Evolutionary conservation across 805 yeast species (phyloP).

Genomic region (Candida ascalaphidarum): DNA sequence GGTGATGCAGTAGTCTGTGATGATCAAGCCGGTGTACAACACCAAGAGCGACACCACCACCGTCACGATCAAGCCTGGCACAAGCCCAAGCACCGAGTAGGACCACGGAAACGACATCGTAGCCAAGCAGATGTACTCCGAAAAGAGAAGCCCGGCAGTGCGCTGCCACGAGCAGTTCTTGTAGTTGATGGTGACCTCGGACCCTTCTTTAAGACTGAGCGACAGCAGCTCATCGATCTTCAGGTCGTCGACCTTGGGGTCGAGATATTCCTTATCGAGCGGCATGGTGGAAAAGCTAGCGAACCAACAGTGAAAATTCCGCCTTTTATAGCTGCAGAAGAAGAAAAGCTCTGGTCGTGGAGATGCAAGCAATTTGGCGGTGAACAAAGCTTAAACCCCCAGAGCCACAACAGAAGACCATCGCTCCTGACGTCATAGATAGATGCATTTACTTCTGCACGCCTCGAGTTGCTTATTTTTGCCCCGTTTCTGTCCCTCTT

Average conservation of each 20-base stretch:
- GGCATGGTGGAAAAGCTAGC: too few species aligned
- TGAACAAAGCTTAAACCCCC: too few species aligned
- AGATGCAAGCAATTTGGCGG: background rate
- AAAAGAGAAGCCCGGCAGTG: constrained; percentile 51
- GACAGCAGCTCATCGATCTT: constrained; percentile 6
- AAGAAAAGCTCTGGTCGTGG: background rate
- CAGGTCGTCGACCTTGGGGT: background rate
- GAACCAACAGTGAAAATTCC: background rate
- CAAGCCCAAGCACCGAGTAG: constrained; percentile 48
- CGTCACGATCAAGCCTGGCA: constrained; percentile 50
- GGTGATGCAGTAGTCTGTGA: constrained; percentile 45
- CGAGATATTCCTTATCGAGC: background rate
- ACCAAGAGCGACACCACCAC: constrained; percentile 42
- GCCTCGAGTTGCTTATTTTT: too few species aligned
- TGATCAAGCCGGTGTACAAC: constrained; percentile 46
- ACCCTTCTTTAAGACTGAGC: constrained; percentile 7
- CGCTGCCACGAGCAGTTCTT: constrained; percentile 49
- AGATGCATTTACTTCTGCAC: too few species aligned
- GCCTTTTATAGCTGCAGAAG: background rate
- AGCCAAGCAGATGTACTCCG: constrained; percentile 55
- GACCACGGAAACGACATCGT: constrained; percentile 64
- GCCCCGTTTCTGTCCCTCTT: too few species aligned
- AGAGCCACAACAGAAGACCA: too few species aligned
- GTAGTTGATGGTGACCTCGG: constrained; percentile 30
- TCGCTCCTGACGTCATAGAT: too few species aligned